Base-by-base conservation (phyloP, 106 monocot species). In the Dendrobium officinale region DNA sequence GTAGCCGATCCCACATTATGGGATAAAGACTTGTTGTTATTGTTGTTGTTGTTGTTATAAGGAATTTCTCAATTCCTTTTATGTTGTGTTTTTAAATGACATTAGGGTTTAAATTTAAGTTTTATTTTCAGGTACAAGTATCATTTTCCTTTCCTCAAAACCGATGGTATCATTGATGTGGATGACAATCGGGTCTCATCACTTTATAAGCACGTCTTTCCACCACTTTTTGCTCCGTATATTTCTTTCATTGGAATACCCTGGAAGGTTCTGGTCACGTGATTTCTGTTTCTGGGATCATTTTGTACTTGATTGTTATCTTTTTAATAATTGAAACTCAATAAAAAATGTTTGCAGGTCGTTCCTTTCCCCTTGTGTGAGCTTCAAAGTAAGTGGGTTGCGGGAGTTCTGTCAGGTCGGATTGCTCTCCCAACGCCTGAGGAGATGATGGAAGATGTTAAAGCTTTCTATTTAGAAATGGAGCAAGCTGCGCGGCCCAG, bases 301-400 rank as follows among this genome's bases (percentile, higher is more conserved):
- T 76, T 15, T 19, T 76, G 72, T 24, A 48, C 24, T 76, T 26
- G 3, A 49, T 76, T 76, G 5, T 19, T 43, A 1, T 74, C 44
- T 74, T 70, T 11, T 37, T 70, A 6, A 67, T 26, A 13, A 9
- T 29, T 17, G 74, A 74, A 43, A 19, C 76, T 4, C 27, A 9
- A 74, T 74, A 68, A 68, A 6, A 72, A 40, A 13, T 42, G 74
- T 42, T 26, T 68, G 24, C 73, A 96, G 92, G 87, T 91, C 1
- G 66, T 79, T 78, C 99, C 95, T 49, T 99, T 99, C 86, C 94
- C 92, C 2, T 45, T 95, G 83, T 75, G 82, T 77, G 95, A 99
- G 80, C 83, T 95, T 19, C 99, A 99, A 87, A 95, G 95, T 82
- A 99, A 93, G 82, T 99, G 99, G 99, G 89, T 95, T 44, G 92